phyloP scores from a whole-genome alignment of 108 stramenopile species.

The Pseudonitzschia delicatissima region DNA sequence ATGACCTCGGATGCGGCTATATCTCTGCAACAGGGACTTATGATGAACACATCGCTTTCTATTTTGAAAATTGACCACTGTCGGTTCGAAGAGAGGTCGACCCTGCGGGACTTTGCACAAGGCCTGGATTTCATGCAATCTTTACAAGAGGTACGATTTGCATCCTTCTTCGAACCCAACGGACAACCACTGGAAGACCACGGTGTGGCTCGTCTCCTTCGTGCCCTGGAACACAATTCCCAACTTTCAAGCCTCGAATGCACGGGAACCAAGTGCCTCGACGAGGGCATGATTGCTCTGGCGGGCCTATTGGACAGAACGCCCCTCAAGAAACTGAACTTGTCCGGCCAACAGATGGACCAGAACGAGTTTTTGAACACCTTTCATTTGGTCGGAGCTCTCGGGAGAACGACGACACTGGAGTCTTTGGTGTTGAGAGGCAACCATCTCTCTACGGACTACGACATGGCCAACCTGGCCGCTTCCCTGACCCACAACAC shows the following conservation, averaged over 20 bases:
- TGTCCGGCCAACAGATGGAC: slow-evolving; percentile 21
- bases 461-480: slow-evolving; percentile 25
- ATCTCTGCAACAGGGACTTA: slow-evolving; percentile 17
- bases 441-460: slow-evolving; percentile 21
- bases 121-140: slow-evolving; percentile 1
- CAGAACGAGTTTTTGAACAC: slow-evolving; percentile 8
- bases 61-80: slow-evolving; percentile 6
- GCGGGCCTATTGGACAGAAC: slow-evolving; percentile 11
- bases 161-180: slow-evolving; percentile 16
- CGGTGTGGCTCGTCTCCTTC: not conserved
- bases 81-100: slow-evolving; percentile 14
- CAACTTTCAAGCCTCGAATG: slow-evolving; percentile 6
- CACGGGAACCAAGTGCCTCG: slow-evolving; percentile 18
- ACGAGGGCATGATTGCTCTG: slow-evolving; percentile 2
- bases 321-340: not conserved
- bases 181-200: slow-evolving; percentile 21
- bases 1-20: slow-evolving; percentile 16
- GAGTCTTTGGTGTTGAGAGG: slow-evolving; percentile 9
- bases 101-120: not conserved
- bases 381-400: slow-evolving; percentile 19
- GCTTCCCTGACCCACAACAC: slow-evolving; percentile 29
- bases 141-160: slow-evolving; percentile 12
- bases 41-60: not conserved
- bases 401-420: slow-evolving; percentile 14
- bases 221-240: slow-evolving; percentile 6